Percentiles rank a stretch among this genome's conserved stretches.
Evolutionary conservation across 257 asterid genomes (phyloP).

Genomic region (Scutellaria barbata): DNA sequence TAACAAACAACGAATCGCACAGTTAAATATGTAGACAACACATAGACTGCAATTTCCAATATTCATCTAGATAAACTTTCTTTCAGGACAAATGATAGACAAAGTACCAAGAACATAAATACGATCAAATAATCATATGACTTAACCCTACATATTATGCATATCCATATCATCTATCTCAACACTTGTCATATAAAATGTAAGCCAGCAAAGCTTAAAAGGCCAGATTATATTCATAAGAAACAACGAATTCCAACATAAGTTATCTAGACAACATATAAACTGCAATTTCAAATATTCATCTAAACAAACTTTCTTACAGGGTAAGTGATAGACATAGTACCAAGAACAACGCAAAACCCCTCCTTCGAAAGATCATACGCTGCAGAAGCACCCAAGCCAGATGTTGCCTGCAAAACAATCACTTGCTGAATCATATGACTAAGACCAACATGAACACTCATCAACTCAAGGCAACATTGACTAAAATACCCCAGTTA

Average conservation of each 20-base stretch:
- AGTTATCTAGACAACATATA: neutral
- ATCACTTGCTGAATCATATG: neutral
- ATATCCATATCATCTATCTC: slow-evolving; percentile 7
- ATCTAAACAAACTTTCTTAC: neutral
- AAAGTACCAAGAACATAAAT: neutral
- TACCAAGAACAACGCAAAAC: slow-evolving; percentile 80
- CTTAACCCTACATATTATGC: neutral
- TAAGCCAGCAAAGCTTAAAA: neutral
- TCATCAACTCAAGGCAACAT: neutral
- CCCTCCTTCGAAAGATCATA: slow-evolving; percentile 78
- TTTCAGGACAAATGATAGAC: neutral
- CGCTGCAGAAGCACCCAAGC: slow-evolving; percentile 90
- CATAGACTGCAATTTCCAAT: neutral
- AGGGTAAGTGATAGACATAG: slow-evolving; percentile 11
- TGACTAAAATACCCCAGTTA: slow-evolving; percentile 72
- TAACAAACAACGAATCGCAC: neutral
- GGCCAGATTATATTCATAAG: neutral
- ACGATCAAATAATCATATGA: neutral
- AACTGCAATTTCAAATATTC: neutral
- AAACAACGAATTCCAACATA: slow-evolving; percentile 17
- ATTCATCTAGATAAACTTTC: neutral
- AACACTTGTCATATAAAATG: neutral
- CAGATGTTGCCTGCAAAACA: slow-evolving; percentile 78
- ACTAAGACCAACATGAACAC: neutral
- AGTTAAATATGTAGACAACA: neutral